Base-by-base conservation (phyloP, 1,139 yeast genomes). In the Petasospora rhodanensis region DNA sequence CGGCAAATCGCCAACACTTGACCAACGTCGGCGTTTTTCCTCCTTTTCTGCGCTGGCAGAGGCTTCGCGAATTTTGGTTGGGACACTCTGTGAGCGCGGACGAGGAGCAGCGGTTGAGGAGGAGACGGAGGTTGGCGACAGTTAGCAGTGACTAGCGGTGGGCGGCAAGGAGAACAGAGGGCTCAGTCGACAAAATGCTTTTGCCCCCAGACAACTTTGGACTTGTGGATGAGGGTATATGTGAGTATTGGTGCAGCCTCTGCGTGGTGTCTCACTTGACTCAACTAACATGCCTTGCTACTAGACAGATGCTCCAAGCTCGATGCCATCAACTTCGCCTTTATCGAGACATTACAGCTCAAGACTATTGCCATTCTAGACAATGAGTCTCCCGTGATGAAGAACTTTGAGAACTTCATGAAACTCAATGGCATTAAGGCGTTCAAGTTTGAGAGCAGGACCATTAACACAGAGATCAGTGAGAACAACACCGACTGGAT, bases 191-290 rank as follows among this genome's bases (percentile, higher is more conserved):
- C 6, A 17, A 23, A 7, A 80, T 82, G 91, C 61, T 81, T 29
- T 83, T 82, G 1, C 86, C 89, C 4, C 91, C 93, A 5, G 84
- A 80, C 28, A 79, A 79, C 55, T 82, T 79, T 58, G 89, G 89
- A 0, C 63, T 81, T 18, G 91, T 81, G 9, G 91, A 82, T 53
- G 74, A 75, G 21, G 89, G 89, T 0, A 62, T 82, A 4, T 80
- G 64, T 52, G 47, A 51, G 56, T 32, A 7, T 4, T 18, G 14
- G n/a, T n/a, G n/a, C n/a, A n/a, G n/a, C n/a, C n/a, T n/a, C n/a
- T n/a, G n/a, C n/a, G n/a, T n/a, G n/a, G n/a, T n/a, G n/a, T n/a
- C n/a, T n/a, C n/a, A n/a, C n/a, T n/a, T n/a, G n/a, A n/a, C n/a
- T 14, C 9, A 6, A 18, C 19, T 9, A 16, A 10, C 9, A n/a